These are phyloP conservation scores for Lentinus brumalis DNA, from an alignment of 768 basidiomycete species.

Conservation along the genomic window DNA sequence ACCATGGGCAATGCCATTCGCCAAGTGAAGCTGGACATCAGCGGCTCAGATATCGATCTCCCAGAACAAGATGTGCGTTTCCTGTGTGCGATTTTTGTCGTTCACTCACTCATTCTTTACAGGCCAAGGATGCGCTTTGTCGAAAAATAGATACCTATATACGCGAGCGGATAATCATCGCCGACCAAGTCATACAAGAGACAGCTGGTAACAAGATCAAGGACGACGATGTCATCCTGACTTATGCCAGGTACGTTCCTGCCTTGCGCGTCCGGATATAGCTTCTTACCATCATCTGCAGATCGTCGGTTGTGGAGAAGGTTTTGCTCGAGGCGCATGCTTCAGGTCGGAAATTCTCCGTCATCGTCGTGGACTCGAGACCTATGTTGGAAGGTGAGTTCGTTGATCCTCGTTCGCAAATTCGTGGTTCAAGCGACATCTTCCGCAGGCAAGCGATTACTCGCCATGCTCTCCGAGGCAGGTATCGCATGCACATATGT, in stretches of 20 bases:
- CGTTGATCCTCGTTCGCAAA: slow-evolving; percentile 1
- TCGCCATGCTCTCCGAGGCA: slow-evolving; percentile 67
- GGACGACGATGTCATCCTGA: slow-evolving; percentile 89
- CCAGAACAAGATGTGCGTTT: slow-evolving; percentile 86
- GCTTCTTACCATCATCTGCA: slow-evolving; percentile 31
- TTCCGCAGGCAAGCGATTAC: slow-evolving; percentile 70
- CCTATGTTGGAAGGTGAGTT: slow-evolving; percentile 84
- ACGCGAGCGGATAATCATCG: slow-evolving; percentile 88
- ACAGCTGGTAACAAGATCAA: slow-evolving; percentile 92
- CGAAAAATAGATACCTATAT: slow-evolving; percentile 91
- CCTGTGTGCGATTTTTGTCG: neutral
- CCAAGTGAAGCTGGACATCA: slow-evolving; percentile 94
- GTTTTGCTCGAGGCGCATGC: slow-evolving; percentile 77
- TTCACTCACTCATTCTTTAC: slow-evolving; percentile 3
- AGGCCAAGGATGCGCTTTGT: slow-evolving; percentile 89
- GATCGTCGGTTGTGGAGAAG: slow-evolving; percentile 94
- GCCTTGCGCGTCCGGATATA: neutral
- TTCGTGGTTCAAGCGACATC: neutral
- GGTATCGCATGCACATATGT: slow-evolving; percentile 88
- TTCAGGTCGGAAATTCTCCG: slow-evolving; percentile 79
- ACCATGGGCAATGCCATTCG: slow-evolving; percentile 95
- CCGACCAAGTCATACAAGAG: slow-evolving; percentile 91
- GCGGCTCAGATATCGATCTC: slow-evolving; percentile 87
- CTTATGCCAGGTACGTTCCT: slow-evolving; percentile 77
- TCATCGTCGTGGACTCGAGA: slow-evolving; percentile 92